Conservation (phyloP, 2,329 filamentous ascomycete genomes). For the Xylaria polymorpha region DNA sequence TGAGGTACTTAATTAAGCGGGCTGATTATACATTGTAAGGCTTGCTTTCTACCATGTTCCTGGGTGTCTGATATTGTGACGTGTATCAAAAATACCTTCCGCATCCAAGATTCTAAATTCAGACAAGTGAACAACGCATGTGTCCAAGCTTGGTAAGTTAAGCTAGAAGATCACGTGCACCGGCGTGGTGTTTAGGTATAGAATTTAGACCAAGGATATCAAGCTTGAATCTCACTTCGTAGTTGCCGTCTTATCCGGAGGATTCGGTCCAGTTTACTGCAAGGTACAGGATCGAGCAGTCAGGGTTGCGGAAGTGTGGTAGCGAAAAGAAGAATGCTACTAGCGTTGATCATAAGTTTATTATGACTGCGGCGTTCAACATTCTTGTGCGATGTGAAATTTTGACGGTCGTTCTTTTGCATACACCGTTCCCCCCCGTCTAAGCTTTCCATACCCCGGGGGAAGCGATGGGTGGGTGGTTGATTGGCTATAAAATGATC, state of each 20-base stretch:
- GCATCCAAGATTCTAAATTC: no score
- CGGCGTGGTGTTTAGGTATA: not conserved
- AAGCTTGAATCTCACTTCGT: not conserved
- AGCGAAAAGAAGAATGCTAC: not conserved
- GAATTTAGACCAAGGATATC: not conserved
- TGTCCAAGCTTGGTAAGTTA: not conserved
- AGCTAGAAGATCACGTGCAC: not conserved
- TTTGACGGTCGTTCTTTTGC: not conserved
- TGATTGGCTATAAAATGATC: slow-evolving; percentile 19
- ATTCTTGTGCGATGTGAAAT: slow-evolving; percentile 10
- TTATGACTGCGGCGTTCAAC: not conserved
- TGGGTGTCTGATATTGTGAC: not conserved
- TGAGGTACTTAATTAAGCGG: not conserved
- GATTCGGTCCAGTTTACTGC: not conserved
- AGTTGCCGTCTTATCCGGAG: slow-evolving; percentile 10
- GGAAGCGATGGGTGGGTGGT: not conserved
- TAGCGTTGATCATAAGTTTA: slow-evolving; percentile 12
- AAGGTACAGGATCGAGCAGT: slow-evolving; percentile 2
- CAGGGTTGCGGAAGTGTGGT: slow-evolving; percentile 8
- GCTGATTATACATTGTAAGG: not conserved
- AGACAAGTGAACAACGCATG: not conserved
- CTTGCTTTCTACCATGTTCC: not conserved
- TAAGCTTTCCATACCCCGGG: not conserved
- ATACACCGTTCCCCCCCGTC: not conserved
- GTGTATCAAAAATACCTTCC: not conserved